Base-by-base conservation (phyloP, 176 grass and related monocot species). In the Cenchrus purpureus region DNA sequence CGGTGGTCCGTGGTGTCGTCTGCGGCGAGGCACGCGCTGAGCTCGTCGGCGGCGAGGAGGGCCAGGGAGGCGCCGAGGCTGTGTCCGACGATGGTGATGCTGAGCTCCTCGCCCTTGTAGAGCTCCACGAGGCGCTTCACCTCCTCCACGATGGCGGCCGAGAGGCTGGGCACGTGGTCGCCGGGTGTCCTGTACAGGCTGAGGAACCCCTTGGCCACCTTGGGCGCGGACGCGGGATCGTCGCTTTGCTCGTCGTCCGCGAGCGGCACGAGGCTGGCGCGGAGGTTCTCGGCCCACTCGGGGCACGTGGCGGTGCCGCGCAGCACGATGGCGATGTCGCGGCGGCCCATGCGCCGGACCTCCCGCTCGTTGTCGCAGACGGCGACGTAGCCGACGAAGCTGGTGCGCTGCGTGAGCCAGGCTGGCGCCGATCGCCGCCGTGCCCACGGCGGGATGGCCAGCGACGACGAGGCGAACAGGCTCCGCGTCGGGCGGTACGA, bases 211-310 rank as follows among this genome's bases (percentile, higher is more conserved):
- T 82, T 83, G 25, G 86, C 93, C 66, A 95, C 93, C 90, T 92
- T 95, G 37, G 90, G 37, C 17, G 51, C 57, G 57, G 58, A 32
- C 14, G 62, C 68, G 4, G 37, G 37, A 40, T 46, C 45, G 45
- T 46, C 45, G 45, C 45, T 6, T 46, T 10, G 42, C 37, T 44
- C 37, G n/a, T 59, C 48, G 12, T 49, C 70, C 2, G 58, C 20
- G 14, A 92, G 14, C 3, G 90, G 88, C 44, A 89, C 91, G 46
- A 95, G 90, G 49, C 65, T 4, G 28, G 86, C 53, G 22, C 93
- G 93, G 52, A 95, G 89, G 75, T 95, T 95, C 90, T 95, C 93
- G 20, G 88, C 93, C 93, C 93, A 95, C 76, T 95, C 90, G 45
- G 75, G 93, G 76, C 88, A 88, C 7, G 93, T 95, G 57, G 90